These are phyloP conservation scores for Cryptosporidium xiaoi DNA, from an alignment of 169 alveolate species.

Conservation along the genomic window DNA sequence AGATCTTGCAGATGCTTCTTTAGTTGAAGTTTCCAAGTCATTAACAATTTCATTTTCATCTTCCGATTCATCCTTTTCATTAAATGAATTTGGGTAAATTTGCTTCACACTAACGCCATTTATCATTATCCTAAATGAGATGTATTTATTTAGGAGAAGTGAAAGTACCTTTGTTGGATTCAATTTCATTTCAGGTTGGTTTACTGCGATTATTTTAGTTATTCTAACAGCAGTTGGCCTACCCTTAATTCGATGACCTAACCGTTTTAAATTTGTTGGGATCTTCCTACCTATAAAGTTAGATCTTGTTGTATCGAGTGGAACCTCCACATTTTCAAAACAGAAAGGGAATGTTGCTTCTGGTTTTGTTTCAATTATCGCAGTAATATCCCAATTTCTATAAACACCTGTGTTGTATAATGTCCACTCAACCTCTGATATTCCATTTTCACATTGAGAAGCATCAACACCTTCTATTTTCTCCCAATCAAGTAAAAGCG, in stretches of 20 bases:
- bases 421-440: slow-evolving; percentile 69
- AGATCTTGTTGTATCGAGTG: slow-evolving; percentile 55
- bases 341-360: slow-evolving; percentile 71
- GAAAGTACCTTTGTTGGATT: slow-evolving; percentile 22
- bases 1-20: neutral
- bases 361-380: slow-evolving; percentile 61
- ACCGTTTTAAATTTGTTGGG: slow-evolving; percentile 47
- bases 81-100: slow-evolving; percentile 29
- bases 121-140: slow-evolving; percentile 30
- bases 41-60: neutral
- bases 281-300: slow-evolving; percentile 20
- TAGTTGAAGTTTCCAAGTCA: neutral
- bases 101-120: slow-evolving; percentile 24
- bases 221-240: slow-evolving; percentile 46
- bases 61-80: neutral
- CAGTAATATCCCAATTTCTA: slow-evolving; percentile 67
- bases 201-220: slow-evolving; percentile 56
- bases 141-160: slow-evolving; percentile 15
- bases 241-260: slow-evolving; percentile 24
- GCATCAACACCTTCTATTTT: slow-evolving; percentile 39
- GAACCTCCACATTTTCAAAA: slow-evolving; percentile 41
- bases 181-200: slow-evolving; percentile 64
- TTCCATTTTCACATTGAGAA: slow-evolving; percentile 62
- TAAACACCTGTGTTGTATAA: slow-evolving; percentile 51
- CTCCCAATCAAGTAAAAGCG: slow-evolving; percentile 54